A percentile compares a stretch with the other conserved stretches of the same genome.
phyloP scores from a whole-genome alignment of 75 land plant genomes.

The Larix kaempferi region DNA sequence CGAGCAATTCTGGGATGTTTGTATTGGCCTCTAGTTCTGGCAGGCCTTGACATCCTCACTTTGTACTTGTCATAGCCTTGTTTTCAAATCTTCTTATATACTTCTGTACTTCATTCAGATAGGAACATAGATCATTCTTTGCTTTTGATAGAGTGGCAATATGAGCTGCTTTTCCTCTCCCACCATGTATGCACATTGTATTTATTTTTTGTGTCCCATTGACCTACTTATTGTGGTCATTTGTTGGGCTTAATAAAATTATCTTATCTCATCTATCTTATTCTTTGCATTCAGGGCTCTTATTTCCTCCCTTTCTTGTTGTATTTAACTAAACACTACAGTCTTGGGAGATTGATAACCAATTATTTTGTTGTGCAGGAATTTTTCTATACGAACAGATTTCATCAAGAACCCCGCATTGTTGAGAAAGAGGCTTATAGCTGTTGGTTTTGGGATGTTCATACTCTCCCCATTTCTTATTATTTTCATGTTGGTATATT shows the following conservation, averaged over 20 bases:
- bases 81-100: no score
- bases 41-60: no score
- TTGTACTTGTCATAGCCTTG: no score
- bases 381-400: conserved; percentile 70
- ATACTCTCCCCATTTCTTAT: conserved; percentile 87
- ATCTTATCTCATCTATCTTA: not conserved
- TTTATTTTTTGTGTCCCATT: not conserved
- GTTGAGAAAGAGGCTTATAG: conserved; percentile 68
- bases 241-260: not conserved
- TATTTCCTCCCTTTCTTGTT: not conserved
- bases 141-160: no score
- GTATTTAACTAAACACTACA: not conserved
- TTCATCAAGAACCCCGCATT: conserved; percentile 68
- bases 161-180: not conserved
- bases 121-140: no score
- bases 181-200: not conserved
- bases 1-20: no score
- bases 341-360: not conserved
- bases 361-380: conserved; percentile 46
- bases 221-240: not conserved
- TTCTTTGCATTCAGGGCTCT: not conserved
- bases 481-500: conserved; percentile 86
- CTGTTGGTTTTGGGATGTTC: conserved; percentile 74
- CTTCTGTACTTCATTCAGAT: no score
- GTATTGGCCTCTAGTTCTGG: no score